Base-by-base conservation (phyloP, 352 stramenopile genomes). In the Globisporangium parvum region DNA sequence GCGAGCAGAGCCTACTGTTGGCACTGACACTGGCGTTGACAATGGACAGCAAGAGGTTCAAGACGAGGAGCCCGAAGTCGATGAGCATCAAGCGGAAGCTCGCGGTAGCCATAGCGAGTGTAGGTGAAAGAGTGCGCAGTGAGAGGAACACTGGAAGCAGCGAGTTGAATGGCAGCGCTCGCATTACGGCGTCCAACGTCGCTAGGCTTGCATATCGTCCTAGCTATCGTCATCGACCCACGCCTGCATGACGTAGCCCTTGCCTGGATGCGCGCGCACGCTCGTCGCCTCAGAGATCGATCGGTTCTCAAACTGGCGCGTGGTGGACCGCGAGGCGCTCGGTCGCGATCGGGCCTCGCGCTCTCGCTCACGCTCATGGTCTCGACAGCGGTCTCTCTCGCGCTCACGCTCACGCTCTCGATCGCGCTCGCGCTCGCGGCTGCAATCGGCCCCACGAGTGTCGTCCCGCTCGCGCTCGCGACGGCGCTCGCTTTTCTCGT, bases 161-260 rank as follows among this genome's bases (percentile, higher is more conserved):
- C n/a, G n/a, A n/a, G n/a, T n/a, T 37, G 31, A 37, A 37, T 37
- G 31, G 5, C 31, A 1, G 10, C 12, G 31, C 1, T 12, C 12
- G 31, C 31, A 12, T 37, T 37, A 8, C 31, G 12, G 10, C 1
- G 31, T 37, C 31, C 31, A 37, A 12, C 6, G 26, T 2, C 26
- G 26, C 26, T 31, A n/a, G 9, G 40, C 41, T 47, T 31, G 9
- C 21, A 2, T 50, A 14, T 33, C 11, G 45, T 35, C 14, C 39
- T 68, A 44, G 65, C 70, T 73, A 57, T 80, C 64, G 14, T 82
- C 77, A 49, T 87, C 76, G 50, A 67, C 75, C 79, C 79, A 90
- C 9, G 79, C 79, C 47, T 90, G 70, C 65, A 90, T 87, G 47
- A 88, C 66, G 49, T 70, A 79, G 3, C 75, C 77, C 49, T 82